Evolutionary conservation across 495 filamentous ascomycete genomes (phyloP).

Genomic region (Aspergillus steynii): DNA sequence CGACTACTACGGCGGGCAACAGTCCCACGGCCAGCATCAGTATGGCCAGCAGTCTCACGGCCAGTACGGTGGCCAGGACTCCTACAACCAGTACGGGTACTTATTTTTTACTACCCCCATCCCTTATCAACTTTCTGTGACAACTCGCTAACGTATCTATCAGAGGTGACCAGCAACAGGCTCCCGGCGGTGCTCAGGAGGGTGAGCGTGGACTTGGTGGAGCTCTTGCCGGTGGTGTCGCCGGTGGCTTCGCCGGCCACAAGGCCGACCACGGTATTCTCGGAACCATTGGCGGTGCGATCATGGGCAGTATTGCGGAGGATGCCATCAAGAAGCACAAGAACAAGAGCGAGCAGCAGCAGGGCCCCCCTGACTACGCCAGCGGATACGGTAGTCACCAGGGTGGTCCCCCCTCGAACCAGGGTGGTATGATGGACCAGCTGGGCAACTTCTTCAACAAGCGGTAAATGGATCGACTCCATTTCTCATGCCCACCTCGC

Average conservation of each 20-base stretch:
- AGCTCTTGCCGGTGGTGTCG: slow-evolving; percentile 47
- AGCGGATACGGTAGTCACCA: slow-evolving; percentile 21
- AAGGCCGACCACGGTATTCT: slow-evolving; percentile 53
- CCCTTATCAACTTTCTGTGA: not conserved
- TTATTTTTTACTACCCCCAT: slow-evolving; percentile 2
- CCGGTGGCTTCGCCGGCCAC: slow-evolving; percentile 49
- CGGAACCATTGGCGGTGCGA: slow-evolving; percentile 51
- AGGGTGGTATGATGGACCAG: slow-evolving; percentile 39
- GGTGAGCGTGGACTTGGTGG: slow-evolving; percentile 51
- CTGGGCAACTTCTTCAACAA: slow-evolving; percentile 47
- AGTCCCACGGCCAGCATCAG: slow-evolving; percentile 32
- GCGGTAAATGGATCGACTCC: slow-evolving; percentile 24
- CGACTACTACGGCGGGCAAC: slow-evolving; percentile 19
- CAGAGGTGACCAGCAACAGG: slow-evolving; percentile 22
- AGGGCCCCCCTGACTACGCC: slow-evolving; percentile 24
- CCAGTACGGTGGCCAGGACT: slow-evolving; percentile 15
- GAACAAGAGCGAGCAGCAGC: slow-evolving; percentile 28
- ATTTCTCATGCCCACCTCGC: not conserved
- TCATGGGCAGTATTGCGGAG: slow-evolving; percentile 48
- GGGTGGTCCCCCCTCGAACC: slow-evolving; percentile 19
- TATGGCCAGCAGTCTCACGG: slow-evolving; percentile 14
- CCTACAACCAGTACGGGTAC: slow-evolving; percentile 20
- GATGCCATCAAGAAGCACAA: slow-evolving; percentile 48
- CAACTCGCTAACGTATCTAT: slow-evolving; percentile 15
- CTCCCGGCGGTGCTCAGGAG: slow-evolving; percentile 43